Conservation (phyloP, 225 moss, liverwort and hornwort genomes). For the Neckera pumila region DNA sequence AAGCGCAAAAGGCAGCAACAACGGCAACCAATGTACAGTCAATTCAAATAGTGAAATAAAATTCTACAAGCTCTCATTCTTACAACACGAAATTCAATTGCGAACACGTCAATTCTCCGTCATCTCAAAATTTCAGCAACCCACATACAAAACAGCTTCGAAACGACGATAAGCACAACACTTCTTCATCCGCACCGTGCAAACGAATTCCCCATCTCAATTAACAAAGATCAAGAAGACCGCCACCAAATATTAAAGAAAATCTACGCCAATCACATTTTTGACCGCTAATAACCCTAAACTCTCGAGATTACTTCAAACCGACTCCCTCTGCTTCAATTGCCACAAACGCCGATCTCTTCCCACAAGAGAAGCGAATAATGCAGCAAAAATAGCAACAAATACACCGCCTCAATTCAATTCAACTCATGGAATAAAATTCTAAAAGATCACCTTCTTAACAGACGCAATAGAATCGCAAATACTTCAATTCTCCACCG, state of each 20-base stretch:
- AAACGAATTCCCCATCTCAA: neutral
- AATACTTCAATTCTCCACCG: neutral
- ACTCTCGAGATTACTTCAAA: neutral
- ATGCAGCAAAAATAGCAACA: neutral
- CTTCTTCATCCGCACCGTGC: neutral
- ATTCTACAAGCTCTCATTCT: neutral
- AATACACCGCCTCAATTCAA: neutral
- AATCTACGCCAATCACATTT: neutral
- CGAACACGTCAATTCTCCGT: neutral
- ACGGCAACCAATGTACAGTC: neutral
- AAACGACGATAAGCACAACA: neutral
- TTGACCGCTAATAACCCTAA: neutral
- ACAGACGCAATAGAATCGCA: neutral
- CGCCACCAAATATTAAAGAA: neutral
- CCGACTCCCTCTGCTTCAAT: neutral
- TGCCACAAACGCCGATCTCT: neutral
- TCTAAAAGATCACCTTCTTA: neutral
- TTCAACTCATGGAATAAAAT: neutral
- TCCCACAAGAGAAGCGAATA: neutral
- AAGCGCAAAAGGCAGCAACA: neutral
- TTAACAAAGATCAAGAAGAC: neutral
- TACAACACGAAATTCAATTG: neutral
- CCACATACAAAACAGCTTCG: neutral
- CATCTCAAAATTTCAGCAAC: constrained; percentile 4
- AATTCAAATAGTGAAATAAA: neutral